These are phyloP conservation scores for Lecanoromycetidae sp. DNA, from an alignment of 2,329 filamentous ascomycete species.

Conservation along the genomic window DNA sequence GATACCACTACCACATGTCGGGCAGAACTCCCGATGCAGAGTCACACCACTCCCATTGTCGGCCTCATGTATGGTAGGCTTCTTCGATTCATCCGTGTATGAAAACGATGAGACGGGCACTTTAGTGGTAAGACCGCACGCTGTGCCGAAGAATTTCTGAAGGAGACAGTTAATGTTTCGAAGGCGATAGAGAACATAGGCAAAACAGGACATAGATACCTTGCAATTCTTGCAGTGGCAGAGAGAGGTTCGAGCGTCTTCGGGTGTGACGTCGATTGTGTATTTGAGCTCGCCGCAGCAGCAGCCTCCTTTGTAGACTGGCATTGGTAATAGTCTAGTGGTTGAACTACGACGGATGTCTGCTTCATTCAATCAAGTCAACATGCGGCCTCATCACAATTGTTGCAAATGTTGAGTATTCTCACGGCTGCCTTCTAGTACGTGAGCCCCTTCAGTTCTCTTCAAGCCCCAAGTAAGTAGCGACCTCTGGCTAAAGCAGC, in stretches of 20 bases:
- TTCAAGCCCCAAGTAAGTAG: too few species aligned
- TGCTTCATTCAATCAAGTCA: too few species aligned
- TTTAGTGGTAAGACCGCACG: slow-evolving; percentile 42
- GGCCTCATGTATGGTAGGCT: slow-evolving; percentile 34
- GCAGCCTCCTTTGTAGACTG: slow-evolving; percentile 32
- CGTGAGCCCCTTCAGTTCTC: too few species aligned
- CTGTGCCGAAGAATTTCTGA: slow-evolving; percentile 40
- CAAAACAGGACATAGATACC: slow-evolving; percentile 22
- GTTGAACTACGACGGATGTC: neutral
- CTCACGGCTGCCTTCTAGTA: too few species aligned
- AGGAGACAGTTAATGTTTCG: neutral
- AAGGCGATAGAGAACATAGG: neutral
- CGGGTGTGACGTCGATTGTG: slow-evolving; percentile 33
- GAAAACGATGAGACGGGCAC: slow-evolving; percentile 34
- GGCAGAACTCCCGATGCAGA: slow-evolving; percentile 42
- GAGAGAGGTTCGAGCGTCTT: slow-evolving; percentile 39
- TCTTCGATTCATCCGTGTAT: slow-evolving; percentile 28
- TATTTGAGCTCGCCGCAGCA: slow-evolving; percentile 39
- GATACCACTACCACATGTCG: slow-evolving; percentile 39
- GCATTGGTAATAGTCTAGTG: slow-evolving; percentile 2
- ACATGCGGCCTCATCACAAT: too few species aligned
- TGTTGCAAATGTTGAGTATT: too few species aligned
- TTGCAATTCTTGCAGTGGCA: slow-evolving; percentile 45
- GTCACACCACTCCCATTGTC: slow-evolving; percentile 39
- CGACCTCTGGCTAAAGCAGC: too few species aligned